Conservation (phyloP, 1,139 yeast species). For the Candida pseudocylindracea region DNA sequence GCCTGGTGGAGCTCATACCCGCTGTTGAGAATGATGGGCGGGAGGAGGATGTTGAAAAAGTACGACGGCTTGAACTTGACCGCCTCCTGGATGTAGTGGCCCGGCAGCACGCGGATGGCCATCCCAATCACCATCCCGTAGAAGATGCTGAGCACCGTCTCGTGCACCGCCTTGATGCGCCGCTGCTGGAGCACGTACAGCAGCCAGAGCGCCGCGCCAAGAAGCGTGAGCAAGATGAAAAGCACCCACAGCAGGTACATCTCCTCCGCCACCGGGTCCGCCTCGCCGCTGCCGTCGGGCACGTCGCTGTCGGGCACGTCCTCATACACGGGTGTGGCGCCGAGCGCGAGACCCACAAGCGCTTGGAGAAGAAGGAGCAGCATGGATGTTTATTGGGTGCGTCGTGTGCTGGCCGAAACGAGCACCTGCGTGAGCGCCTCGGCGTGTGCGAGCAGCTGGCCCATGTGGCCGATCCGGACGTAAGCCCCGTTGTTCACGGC, state of each 20-base stretch:
- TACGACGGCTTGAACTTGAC: conserved; percentile 89
- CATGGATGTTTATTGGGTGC: no score
- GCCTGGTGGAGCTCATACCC: conserved; percentile 95
- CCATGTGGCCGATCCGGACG: conserved; percentile 2
- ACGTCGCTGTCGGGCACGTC: conserved; percentile 24
- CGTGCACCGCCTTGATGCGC: conserved; percentile 85
- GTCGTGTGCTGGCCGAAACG: no score
- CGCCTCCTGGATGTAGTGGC: conserved; percentile 91
- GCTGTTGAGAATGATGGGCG: conserved; percentile 89
- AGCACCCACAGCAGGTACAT: conserved; percentile 95
- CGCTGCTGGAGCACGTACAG: conserved; percentile 83
- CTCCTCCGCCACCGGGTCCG: conserved; percentile 91
- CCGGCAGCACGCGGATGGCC: conserved; percentile 75
- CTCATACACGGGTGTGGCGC: conserved; percentile 6
- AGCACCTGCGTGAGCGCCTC: not conserved
- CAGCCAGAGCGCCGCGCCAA: conserved; percentile 86
- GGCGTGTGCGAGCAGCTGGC: conserved; percentile 1
- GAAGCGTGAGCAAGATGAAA: conserved; percentile 57
- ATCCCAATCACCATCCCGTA: conserved; percentile 95
- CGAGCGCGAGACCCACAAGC: no score
- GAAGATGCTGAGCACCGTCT: conserved; percentile 85
- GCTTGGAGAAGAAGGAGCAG: no score
- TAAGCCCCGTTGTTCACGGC: conserved; percentile 1
- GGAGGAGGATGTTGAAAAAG: conserved; percentile 81
- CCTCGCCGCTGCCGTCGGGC: conserved; percentile 32